Conservation (phyloP, 2,329 filamentous ascomycete species). For the Colletotrichum agaves region DNA sequence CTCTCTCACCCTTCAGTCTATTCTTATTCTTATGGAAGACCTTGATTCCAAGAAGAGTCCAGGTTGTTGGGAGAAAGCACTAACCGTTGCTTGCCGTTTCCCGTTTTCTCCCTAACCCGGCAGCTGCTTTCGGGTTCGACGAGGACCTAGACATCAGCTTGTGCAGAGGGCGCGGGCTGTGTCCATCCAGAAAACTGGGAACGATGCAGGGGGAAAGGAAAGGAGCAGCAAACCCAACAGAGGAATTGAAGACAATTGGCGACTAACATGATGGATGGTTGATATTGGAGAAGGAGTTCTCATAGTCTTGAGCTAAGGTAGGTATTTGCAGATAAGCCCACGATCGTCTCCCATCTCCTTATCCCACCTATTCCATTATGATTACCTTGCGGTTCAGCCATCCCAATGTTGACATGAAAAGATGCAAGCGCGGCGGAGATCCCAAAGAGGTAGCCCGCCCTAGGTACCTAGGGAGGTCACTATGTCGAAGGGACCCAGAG, state of each 20-base stretch:
- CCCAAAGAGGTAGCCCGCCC: slow-evolving; percentile 11
- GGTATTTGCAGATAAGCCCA: no score
- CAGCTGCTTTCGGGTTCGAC: slow-evolving; percentile 26
- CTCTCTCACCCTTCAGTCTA: background rate
- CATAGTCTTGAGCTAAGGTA: no score
- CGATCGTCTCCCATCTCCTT: no score
- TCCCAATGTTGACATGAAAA: background rate
- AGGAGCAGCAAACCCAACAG: background rate
- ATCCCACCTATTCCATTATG: no score
- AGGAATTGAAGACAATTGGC: background rate
- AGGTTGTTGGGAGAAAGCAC: background rate
- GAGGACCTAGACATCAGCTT: slow-evolving; percentile 16
- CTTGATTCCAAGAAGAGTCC: background rate
- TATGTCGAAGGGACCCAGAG: slow-evolving; percentile 1
- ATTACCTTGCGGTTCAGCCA: no score
- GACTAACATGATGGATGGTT: background rate
- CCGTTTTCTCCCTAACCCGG: slow-evolving; percentile 17
- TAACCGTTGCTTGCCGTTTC: background rate
- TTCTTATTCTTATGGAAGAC: background rate
- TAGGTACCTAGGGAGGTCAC: background rate
- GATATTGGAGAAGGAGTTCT: background rate
- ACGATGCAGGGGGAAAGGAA: background rate
- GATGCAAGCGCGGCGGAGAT: background rate
- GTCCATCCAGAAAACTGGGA: slow-evolving; percentile 13
- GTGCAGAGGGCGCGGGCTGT: slow-evolving; percentile 14